Conservation (phyloP, 2,329 filamentous ascomycete species). For the Arthrobotrys sphaeroides region DNA sequence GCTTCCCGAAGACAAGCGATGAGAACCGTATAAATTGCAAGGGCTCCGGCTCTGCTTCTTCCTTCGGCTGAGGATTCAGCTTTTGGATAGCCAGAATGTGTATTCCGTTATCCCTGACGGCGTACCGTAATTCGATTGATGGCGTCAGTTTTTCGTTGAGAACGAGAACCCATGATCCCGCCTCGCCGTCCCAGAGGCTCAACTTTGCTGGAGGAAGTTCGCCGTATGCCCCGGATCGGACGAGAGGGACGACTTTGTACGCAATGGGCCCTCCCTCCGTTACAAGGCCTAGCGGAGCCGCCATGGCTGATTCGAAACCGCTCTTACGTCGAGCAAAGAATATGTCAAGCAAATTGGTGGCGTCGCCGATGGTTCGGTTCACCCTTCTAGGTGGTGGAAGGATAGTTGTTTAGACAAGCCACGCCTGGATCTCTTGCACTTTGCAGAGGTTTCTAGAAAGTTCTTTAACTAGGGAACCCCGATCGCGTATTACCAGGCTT, state of each 20-base stretch:
- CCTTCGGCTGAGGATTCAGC: background rate
- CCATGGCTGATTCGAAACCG: background rate
- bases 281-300: background rate
- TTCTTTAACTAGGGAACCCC: no score
- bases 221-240: slow-evolving; percentile 3
- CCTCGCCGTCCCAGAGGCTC: slow-evolving; percentile 7
- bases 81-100: slow-evolving; percentile 25
- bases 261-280: background rate
- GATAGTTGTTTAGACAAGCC: no score
- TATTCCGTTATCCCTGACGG: slow-evolving; percentile 26
- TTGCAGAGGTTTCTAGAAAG: no score
- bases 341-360: no score
- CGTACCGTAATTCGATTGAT: slow-evolving; percentile 3
- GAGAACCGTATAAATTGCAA: background rate
- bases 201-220: slow-evolving; percentile 2
- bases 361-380: background rate
- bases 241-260: slow-evolving; percentile 4
- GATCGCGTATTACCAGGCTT: no score
- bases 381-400: no score
- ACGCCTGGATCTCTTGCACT: no score
- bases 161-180: slow-evolving; percentile 12
- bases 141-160: background rate
- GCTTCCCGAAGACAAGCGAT: slow-evolving; percentile 29
- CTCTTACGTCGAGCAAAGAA: background rate
- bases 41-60: background rate